Evolutionary conservation across 1,284 basidiomycete genomes (phyloP), one percentile per base, ranked within the genome.

Genomic region (Pseudomicrostroma phylloplanum): DNA sequence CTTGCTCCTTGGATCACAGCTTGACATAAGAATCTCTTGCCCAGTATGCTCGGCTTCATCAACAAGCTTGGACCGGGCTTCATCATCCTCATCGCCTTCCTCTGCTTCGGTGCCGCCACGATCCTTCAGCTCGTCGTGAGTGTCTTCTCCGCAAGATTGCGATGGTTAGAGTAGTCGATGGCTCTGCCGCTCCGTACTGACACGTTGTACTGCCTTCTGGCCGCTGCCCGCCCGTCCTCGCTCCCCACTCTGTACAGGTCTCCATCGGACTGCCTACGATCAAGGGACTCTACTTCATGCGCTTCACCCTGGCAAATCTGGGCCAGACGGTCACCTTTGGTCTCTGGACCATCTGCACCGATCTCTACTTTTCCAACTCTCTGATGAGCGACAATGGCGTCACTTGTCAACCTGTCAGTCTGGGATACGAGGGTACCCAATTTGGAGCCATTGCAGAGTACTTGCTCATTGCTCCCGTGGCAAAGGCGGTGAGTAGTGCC

Each of bases 281-380:
- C 51, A 3, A 4, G 51, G 19, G 21, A 6, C 19, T 54, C 25
- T 54, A 54, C 26, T 54, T 54, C 51, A 19, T 54, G 21, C 13
- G 13, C 51, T 54, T 54, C 21, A 54, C 51, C 7, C 51, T 54
- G 17, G 2, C 2, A 15, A 19, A 54, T 25, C 51, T 54, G 7
- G 51, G 17, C 13, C 51, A 54, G 51, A 13, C 19, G 13, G 25
- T 54, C 51, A 54, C 19, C 13, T 21, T 54, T 25, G 51, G 51
- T 6, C 15, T 54, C 6, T 54, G 51, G 51, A 54, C 51, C 25
- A 21, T 54, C 21, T 54, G 51, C 51, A 54, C 51, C 21, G 25
- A 54, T 13, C 15, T 15, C 21, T 17, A 54, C 51, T 54, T 23
- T 25, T n/a, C 43, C 6, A 48, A 48, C 12, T 3, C 17, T 4